These are phyloP conservation scores for Coemansia sp. DNA, from an alignment of 192 early-diverging fungal genomes.

Conservation along the genomic window DNA sequence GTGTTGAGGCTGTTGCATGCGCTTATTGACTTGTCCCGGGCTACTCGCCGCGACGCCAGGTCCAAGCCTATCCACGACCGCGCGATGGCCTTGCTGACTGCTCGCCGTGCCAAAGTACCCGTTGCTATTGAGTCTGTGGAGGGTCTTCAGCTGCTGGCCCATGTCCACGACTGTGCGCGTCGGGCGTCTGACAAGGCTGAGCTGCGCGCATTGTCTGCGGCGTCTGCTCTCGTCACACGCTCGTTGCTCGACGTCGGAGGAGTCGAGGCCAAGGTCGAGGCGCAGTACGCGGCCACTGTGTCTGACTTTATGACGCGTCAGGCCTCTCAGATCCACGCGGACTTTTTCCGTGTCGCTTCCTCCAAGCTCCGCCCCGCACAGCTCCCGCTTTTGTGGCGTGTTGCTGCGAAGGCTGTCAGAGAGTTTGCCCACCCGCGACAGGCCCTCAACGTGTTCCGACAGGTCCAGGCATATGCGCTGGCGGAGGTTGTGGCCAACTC, in stretches of 20 bases:
- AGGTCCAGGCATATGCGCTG: slow-evolving; percentile 61
- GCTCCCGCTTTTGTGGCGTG: slow-evolving; percentile 63
- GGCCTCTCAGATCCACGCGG: slow-evolving; percentile 66
- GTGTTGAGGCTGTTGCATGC: slow-evolving; percentile 70
- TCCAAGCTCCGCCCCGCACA: slow-evolving; percentile 25
- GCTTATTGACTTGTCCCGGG: slow-evolving; percentile 63
- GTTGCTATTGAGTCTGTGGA: slow-evolving; percentile 56
- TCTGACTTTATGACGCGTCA: slow-evolving; percentile 76
- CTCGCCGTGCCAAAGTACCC: slow-evolving; percentile 67
- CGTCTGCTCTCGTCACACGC: slow-evolving; percentile 63
- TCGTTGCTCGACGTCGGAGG: slow-evolving; percentile 55
- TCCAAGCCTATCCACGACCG: slow-evolving; percentile 71
- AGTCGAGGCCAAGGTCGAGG: slow-evolving; percentile 34
- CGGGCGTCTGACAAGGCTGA: slow-evolving; percentile 58
- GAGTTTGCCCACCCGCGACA: slow-evolving; percentile 56
- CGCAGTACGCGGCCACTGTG: slow-evolving; percentile 62
- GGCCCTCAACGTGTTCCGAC: slow-evolving; percentile 66
- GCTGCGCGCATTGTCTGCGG: slow-evolving; percentile 56
- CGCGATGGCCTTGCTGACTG: slow-evolving; percentile 62
- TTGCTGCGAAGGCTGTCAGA: slow-evolving; percentile 59
- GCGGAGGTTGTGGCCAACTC: slow-evolving; percentile 14
- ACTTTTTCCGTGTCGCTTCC: slow-evolving; percentile 59
- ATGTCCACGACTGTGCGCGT: slow-evolving; percentile 76
- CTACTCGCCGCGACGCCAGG: slow-evolving; percentile 57
- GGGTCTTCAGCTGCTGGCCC: slow-evolving; percentile 60